Evolutionary conservation across 768 basidiomycete genomes (phyloP), one percentile per base, ranked within the genome.

Genomic region (Galerina sulciceps): DNA sequence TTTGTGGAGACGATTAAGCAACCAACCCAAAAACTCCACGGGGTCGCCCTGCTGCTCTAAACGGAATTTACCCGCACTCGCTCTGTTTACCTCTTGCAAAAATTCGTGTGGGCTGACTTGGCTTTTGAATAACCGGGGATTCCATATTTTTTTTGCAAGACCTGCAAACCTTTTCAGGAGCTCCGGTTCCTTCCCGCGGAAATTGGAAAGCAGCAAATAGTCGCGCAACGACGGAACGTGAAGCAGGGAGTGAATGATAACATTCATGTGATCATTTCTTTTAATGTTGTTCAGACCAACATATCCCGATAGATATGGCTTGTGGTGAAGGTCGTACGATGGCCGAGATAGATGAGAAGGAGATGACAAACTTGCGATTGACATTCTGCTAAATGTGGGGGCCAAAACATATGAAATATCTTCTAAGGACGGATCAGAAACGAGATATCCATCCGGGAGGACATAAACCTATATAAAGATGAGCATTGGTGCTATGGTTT

Each of bases 91-190:
- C 75, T 99, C 97, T 74, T 99, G 97, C 55, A 99, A 76, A 72
- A 99, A 95, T 71, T 99, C 97, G 71, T 99, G 97, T n/a, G 97
- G 97, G 65, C 90, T 93, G 65, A 98, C 95, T 81, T 99, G 97
- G 59, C 91, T 90, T 74, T 99, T 99, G 85, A 99, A 99, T 55
- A 96, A 76, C 50, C 89, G 81, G 9, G 96, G 94, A 74, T 97
- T 99, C 97, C 97, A 99, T 38, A 98, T 69, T 75, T 99, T 95
- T 73, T 94, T 94, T 2, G 93, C 89, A 17, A 99, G 82, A 11
- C 85, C 81, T 15, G 93, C 88, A 67, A 99, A 93, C 20, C 97
- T 88, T 67, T 87, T 90, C 41, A 98, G 78, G 54, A 99, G 84
- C 70, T 99, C 97, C 6, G 93, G 79, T 61, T 92, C 86, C 70